Evolutionary conservation across 768 basidiomycete genomes (phyloP).

Genomic region (Termitomyces sp.): DNA sequence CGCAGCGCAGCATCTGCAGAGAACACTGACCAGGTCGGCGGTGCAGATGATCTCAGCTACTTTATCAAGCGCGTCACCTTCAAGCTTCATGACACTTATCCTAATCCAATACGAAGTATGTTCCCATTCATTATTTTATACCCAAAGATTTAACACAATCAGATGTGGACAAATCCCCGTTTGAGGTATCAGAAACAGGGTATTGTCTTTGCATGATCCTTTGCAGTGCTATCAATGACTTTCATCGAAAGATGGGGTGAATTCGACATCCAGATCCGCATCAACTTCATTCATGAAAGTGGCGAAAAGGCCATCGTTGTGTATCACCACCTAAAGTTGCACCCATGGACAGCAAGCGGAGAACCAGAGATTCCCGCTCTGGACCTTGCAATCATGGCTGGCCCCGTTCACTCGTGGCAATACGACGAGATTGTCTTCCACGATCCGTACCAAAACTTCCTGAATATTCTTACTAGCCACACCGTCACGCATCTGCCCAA

Average conservation of each 20-base stretch:
- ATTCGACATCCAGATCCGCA: slow-evolving; percentile 91
- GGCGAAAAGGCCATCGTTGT: slow-evolving; percentile 85
- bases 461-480: slow-evolving; percentile 73
- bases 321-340: slow-evolving; percentile 93
- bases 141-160: slow-evolving; percentile 3
- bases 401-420: slow-evolving; percentile 94
- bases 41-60: slow-evolving; percentile 84
- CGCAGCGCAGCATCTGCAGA: slow-evolving; percentile 78
- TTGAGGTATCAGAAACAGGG: slow-evolving; percentile 96
- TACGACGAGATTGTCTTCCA: slow-evolving; percentile 98
- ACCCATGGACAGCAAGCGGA: slow-evolving; percentile 70
- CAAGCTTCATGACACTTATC: slow-evolving; percentile 95
- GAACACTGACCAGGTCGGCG: slow-evolving; percentile 76
- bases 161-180: slow-evolving; percentile 93
- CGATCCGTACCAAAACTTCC: slow-evolving; percentile 86
- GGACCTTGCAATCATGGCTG: slow-evolving; percentile 58
- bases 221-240: neutral
- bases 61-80: slow-evolving; percentile 96
- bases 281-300: slow-evolving; percentile 85
- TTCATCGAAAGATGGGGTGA: slow-evolving; percentile 78
- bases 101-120: slow-evolving; percentile 85
- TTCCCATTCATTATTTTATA: slow-evolving; percentile 9
- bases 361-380: slow-evolving; percentile 66
- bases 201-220: slow-evolving; percentile 21
- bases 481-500: slow-evolving; percentile 81